phyloP scores from a whole-genome alignment of 2,329 filamentous ascomycete species.

The Celoporthe dispersa region DNA sequence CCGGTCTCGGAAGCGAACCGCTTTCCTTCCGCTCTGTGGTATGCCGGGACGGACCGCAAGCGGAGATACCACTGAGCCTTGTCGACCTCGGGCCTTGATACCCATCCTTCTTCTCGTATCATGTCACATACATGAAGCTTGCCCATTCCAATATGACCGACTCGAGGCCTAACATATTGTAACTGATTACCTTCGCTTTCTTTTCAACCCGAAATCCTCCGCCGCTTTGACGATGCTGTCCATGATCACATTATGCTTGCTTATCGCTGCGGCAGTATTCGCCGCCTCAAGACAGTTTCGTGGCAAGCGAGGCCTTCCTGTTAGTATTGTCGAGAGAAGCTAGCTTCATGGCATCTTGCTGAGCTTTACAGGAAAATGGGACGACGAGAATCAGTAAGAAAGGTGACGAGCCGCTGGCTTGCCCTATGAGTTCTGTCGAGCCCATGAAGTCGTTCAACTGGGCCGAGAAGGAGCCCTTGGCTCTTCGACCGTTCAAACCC shows the following conservation, averaged over 20 bases:
- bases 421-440: constrained; percentile 32
- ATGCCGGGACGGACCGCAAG: constrained; percentile 9
- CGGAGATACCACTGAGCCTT: not conserved
- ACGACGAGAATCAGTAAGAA: not conserved
- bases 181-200: not conserved
- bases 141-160: not conserved
- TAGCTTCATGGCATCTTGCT: no score
- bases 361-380: not conserved
- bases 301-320: not conserved
- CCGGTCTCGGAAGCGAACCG: constrained; percentile 13
- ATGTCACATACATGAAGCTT: not conserved
- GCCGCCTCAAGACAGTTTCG: not conserved
- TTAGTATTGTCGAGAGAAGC: not conserved
- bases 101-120: not conserved
- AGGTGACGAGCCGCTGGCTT: not conserved
- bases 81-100: not conserved
- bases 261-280: constrained; percentile 1
- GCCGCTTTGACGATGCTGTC: not conserved
- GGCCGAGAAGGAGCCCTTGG: constrained; percentile 42
- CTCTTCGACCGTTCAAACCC: constrained; percentile 55
- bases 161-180: not conserved
- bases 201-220: not conserved
- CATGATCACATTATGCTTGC: not conserved
- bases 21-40: not conserved
- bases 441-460: constrained; percentile 45